phyloP scores from a whole-genome alignment of 495 filamentous ascomycete species.

The Trichoderma erinaceum region DNA sequence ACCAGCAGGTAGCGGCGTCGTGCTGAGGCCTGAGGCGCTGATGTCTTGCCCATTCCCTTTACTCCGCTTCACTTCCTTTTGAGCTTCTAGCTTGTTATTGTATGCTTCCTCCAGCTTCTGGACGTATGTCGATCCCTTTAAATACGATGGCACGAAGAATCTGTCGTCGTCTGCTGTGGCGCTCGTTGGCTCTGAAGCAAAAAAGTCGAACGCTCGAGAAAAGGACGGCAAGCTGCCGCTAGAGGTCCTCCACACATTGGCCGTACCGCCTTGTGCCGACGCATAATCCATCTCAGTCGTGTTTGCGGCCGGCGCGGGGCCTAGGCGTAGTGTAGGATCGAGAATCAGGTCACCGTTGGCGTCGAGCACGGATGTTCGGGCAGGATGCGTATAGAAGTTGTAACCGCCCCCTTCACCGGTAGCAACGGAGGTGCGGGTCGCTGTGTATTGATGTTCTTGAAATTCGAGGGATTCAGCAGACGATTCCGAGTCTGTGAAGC shows the following conservation, averaged over 20 bases:
- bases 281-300: conserved; percentile 19
- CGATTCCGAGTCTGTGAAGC: conserved; percentile 25
- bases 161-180: conserved; percentile 25
- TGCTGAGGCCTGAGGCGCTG: neutral
- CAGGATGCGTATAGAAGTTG: conserved; percentile 10
- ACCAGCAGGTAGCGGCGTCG: conserved; percentile 35
- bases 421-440: conserved; percentile 63
- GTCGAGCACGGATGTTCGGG: conserved; percentile 9
- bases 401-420: conserved; percentile 48
- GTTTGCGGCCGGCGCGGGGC: conserved; percentile 35
- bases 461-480: conserved; percentile 22
- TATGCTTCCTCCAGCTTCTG: conserved; percentile 65
- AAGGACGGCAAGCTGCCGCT: conserved; percentile 42
- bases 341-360: conserved; percentile 23
- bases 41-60: conserved; percentile 29
- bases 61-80: neutral
- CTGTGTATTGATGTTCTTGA: neutral
- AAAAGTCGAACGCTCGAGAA: conserved; percentile 56
- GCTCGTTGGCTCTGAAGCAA: conserved; percentile 26
- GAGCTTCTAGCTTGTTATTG: conserved; percentile 44
- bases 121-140: conserved; percentile 70
- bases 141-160: conserved; percentile 78
- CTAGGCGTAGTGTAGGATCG: conserved; percentile 26
- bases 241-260: conserved; percentile 22
- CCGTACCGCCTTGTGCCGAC: neutral